Base-by-base conservation (phyloP, 2,329 filamentous ascomycete species). In the Beauveria sp. region DNA sequence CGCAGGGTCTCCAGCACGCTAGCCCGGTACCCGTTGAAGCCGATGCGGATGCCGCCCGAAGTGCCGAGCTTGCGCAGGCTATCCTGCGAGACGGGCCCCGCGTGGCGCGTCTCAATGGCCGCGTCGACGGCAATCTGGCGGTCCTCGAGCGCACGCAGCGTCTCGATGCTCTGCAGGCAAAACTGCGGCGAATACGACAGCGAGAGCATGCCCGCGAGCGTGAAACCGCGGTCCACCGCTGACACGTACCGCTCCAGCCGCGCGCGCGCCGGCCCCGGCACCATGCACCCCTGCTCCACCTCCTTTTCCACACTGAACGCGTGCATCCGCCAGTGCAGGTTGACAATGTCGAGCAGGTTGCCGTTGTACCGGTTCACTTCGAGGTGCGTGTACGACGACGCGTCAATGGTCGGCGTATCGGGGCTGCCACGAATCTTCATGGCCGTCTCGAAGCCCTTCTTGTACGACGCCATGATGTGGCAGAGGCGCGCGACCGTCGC, bases 311-410 rank as follows among this genome's bases (percentile, higher is more conserved):
- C 76, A 62, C 84, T 84, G 63, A 96, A 87, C 1, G 88, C 91
- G 14, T 87, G 84, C 24, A 84, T 83, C 9, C 90, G 84, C 91
- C 91, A 96, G 52, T 95, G 72, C 56, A 89, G 85, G 70, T 96
- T 96, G 77, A 90, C 93, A 38, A 92, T 82, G 70, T 96, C 91
- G 85, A 95, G 93, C 38, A 96, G 81, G 70, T 89, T 92, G 24
- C 88, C 88, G 71, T 96, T 96, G 76, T 95, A 93, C 26, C 81
- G 76, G 65, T 85, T 83, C 46, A 91, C 83, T 61, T 88, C 83
- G 38, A 78, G 74, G 47, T 82, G 78, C 30, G 85, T 79, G 64
- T 87, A 88, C 12, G 75, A 71, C 20, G 72, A 71, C 6, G 72
- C 69, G 63, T 75, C 70, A 49, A 75, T 68, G 9, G 65, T 67